Percentiles rank a stretch among this genome's conserved stretches.
These are phyloP conservation scores for Dendrobium nobile DNA, from an alignment of 106 monocot genomes.

Conservation along the genomic window DNA sequence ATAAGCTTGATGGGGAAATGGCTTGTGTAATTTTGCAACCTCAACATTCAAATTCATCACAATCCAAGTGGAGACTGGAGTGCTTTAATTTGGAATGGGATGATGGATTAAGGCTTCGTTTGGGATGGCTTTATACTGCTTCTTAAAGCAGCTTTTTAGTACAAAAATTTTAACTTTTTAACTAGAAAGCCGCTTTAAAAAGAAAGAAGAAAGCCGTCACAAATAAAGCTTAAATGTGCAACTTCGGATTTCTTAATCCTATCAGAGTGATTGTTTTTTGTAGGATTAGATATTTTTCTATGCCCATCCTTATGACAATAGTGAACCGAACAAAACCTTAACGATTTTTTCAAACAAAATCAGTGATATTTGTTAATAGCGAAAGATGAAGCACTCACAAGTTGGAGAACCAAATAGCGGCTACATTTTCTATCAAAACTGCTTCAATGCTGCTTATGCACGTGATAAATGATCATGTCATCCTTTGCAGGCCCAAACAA, in stretches of 20 bases:
- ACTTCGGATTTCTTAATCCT: not conserved
- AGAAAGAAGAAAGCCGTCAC: no score
- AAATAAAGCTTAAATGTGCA: not conserved
- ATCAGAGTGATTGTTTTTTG: not conserved
- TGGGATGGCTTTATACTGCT: no score
- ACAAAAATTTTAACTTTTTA: no score
- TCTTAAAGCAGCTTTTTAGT: no score
- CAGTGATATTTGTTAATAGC: not conserved
- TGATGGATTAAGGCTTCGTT: not conserved
- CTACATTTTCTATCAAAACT: not conserved
- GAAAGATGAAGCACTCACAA: not conserved
- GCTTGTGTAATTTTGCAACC: not conserved
- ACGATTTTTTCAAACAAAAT: not conserved
- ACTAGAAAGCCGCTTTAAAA: no score
- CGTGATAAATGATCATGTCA: not conserved
- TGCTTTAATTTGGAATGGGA: not conserved
- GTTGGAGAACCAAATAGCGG: not conserved
- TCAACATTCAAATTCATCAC: no score
- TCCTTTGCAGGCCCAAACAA: conserved; percentile 51
- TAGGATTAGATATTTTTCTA: not conserved
- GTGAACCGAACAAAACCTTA: not conserved
- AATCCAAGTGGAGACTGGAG: no score
- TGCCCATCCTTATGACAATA: not conserved
- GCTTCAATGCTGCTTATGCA: not conserved
- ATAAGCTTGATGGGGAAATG: not conserved